phyloP scores from a whole-genome alignment of 768 basidiomycete species.

The Amanita molliuscula region DNA sequence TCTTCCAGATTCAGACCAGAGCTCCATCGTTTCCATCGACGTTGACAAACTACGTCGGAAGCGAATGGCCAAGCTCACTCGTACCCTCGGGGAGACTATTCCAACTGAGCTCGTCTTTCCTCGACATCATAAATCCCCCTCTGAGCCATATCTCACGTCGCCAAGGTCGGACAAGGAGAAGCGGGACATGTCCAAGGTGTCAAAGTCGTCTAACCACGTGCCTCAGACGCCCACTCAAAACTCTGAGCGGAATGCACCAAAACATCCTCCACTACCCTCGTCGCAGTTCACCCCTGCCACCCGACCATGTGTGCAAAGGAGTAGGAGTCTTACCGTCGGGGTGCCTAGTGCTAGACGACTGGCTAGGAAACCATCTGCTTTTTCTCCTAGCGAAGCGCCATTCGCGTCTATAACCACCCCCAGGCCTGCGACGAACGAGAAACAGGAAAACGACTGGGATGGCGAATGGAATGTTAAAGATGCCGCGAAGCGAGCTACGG shows the following conservation, averaged over 20 bases:
- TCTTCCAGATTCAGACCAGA: background rate
- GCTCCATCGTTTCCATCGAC: background rate
- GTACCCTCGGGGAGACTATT: conserved; percentile 42
- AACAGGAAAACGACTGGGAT: background rate
- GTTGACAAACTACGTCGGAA: conserved; percentile 14
- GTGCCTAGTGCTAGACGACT: background rate
- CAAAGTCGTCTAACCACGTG: background rate
- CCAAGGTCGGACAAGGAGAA: background rate
- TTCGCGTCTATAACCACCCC: background rate
- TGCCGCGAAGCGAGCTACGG: background rate
- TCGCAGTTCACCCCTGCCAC: background rate
- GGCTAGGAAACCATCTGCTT: background rate
- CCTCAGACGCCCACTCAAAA: background rate
- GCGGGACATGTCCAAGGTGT: background rate
- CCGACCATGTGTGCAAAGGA: background rate
- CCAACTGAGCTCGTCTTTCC: conserved; percentile 36
- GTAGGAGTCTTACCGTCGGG: background rate
- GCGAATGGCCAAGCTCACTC: conserved; percentile 38
- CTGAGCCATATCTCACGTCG: background rate
- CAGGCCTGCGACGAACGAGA: background rate
- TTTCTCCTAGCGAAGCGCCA: background rate
- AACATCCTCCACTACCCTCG: background rate
- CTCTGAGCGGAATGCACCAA: background rate
- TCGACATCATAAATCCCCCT: background rate
- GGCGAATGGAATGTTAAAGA: conserved; percentile 5